Evolutionary conservation across 805 yeast species (phyloP).

Genomic region (Kuraishia cidri): DNA sequence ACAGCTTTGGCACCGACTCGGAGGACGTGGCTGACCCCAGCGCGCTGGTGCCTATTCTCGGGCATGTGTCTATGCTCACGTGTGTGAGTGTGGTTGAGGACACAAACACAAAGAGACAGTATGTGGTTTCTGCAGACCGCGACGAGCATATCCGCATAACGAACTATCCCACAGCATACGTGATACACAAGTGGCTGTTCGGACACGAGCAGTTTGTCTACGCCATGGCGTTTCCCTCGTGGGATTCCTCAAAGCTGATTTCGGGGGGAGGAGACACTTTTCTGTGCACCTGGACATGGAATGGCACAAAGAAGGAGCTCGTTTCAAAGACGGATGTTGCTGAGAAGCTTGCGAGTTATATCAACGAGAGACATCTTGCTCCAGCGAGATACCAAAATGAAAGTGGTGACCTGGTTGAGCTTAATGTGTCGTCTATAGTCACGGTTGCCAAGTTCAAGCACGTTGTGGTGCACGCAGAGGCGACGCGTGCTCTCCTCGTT

Average conservation of each 20-base stretch:
- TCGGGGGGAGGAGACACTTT: constrained; percentile 91
- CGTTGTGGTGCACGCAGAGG: constrained; percentile 38
- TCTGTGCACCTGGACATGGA: constrained; percentile 77
- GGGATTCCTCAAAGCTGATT: constrained; percentile 42
- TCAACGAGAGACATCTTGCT: constrained; percentile 51
- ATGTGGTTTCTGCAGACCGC: constrained; percentile 75
- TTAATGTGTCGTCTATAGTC: constrained; percentile 30
- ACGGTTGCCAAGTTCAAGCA: constrained; percentile 18
- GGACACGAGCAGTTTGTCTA: constrained; percentile 86
- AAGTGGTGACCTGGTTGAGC: constrained; percentile 34
- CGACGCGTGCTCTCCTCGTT: constrained; percentile 30
- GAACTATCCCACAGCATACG: constrained; percentile 66
- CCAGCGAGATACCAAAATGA: constrained; percentile 59
- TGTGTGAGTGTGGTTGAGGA: constrained; percentile 32
- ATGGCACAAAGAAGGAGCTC: constrained; percentile 26
- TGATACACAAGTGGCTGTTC: constrained; percentile 76
- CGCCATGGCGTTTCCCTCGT: constrained; percentile 43
- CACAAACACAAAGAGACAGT: constrained; percentile 32
- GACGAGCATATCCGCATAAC: constrained; percentile 93
- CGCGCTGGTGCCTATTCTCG: constrained; percentile 61
- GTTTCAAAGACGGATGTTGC: constrained; percentile 40
- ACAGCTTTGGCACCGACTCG: constrained; percentile 38
- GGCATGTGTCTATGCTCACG: constrained; percentile 97
- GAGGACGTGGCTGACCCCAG: constrained; percentile 28
- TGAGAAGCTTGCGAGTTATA: constrained; percentile 23